phyloP scores from a whole-genome alignment of 306 rosid species.

The Cicer pinnatifidum region DNA sequence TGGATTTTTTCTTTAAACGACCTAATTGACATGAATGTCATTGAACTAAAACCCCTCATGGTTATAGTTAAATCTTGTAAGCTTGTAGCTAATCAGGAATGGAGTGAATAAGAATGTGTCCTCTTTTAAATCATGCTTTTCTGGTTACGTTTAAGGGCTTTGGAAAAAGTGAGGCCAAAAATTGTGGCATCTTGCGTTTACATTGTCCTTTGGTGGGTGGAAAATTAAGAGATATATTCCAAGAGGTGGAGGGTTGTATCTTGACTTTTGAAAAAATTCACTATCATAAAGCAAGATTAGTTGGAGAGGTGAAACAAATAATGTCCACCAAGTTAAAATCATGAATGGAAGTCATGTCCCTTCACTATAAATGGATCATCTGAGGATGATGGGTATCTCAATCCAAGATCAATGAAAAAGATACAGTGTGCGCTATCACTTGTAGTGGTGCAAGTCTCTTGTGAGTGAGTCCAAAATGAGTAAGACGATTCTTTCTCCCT shows the following conservation, averaged over 20 bases:
- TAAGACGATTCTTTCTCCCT: too few relatives aligned
- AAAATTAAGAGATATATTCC: background rate
- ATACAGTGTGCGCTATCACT: background rate
- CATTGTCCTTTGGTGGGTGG: slow-evolving; percentile 2
- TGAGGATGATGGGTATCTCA: background rate
- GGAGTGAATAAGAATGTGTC: background rate
- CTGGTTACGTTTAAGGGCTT: background rate
- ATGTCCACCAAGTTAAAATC: background rate
- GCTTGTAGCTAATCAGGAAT: slow-evolving; percentile 17
- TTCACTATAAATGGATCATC: background rate
- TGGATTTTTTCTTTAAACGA: background rate
- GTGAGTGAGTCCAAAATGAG: background rate
- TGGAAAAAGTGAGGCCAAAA: background rate
- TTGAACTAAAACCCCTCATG: background rate
- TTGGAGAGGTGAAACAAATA: slow-evolving; percentile 4
- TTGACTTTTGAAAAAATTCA: background rate
- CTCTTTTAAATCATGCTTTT: background rate
- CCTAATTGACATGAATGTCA: background rate
- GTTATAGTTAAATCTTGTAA: slow-evolving; percentile 29
- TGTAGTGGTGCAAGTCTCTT: background rate
- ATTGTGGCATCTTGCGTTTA: slow-evolving; percentile 10
- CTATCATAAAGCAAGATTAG: background rate
- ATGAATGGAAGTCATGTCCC: slow-evolving; percentile 5
- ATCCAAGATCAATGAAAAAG: background rate
- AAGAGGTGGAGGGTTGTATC: background rate